Base-by-base conservation (phyloP, 73 alveolate species). In the Paramecium pentaurelia region DNA sequence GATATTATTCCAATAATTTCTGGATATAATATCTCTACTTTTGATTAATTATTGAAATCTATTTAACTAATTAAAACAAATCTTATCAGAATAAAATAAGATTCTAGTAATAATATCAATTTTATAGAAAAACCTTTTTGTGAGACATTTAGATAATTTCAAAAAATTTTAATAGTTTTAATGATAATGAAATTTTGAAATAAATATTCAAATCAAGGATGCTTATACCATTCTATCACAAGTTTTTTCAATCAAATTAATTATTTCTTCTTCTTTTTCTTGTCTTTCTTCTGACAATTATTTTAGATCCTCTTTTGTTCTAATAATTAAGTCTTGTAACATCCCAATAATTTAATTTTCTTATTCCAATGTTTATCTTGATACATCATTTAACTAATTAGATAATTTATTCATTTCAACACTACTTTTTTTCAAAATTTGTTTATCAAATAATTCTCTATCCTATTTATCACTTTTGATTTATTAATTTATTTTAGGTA, bases 151-250 rank as follows among this genome's bases (percentile, higher is more conserved):
- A 22, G 0, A 22, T 22, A 22, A 22, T 22, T 22, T 22, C 25
- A 22, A 22, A 22, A 22, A 22, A 0, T 22, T 22, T 22, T 22
- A 22, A 22, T 22, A 22, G 25, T 22, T 22, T 22, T 22, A 0
- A 22, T 22, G n/a, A 40, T 40, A 54, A 4, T 18, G 36, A 54
- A 54, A 54, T 54, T 54, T 1, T 18, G 3, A 54, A 54, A n/a
- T 54, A 5, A 54, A 54, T 18, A 18, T 25, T 64, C 84, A 64
- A 28, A 28, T 64, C 51, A 64, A 64, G 2, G 87, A 36, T 5
- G 60, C 60, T 73, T 73, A 73, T 4, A 73, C 60, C 54, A 73
- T 73, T 73, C 36, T 73, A 73, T 73, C 87, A 34, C 87, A 73
- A 73, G 60, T 40, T 6, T 73, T 73, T 37, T 73, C 87, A 37